These are phyloP conservation scores for Candida suzukii DNA, from an alignment of 805 yeast genomes.

Conservation along the genomic window DNA sequence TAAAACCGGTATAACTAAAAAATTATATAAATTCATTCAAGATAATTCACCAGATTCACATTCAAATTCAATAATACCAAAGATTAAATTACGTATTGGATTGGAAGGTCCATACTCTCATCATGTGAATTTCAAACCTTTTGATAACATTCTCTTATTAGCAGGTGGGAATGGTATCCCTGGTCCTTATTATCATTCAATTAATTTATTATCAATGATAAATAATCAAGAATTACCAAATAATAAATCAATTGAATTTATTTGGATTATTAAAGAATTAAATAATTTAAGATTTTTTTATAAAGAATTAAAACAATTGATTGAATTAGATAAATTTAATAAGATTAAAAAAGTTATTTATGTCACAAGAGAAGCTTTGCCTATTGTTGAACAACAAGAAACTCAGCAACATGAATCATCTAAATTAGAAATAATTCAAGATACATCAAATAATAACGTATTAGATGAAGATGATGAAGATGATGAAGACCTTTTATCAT, in stretches of 20 bases:
- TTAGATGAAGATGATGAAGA: no score
- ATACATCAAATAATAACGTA: no score
- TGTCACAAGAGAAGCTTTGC: conserved; percentile 7
- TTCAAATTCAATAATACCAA: no score
- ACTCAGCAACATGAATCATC: no score
- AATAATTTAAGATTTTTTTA: conserved; percentile 36
- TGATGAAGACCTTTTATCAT: no score
- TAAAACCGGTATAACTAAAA: conserved; percentile 42
- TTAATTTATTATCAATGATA: conserved; percentile 4
- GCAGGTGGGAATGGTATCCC: conserved; percentile 60
- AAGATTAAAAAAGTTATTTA: conserved; percentile 13
- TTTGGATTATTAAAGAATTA: conserved; percentile 38
- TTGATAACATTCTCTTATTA: conserved; percentile 35
- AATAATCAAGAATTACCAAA: no score
- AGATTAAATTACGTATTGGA: conserved; percentile 27
- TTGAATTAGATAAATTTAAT: conserved; percentile 8
- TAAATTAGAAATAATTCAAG: no score
- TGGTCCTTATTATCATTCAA: conserved; percentile 42
- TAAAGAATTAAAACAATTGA: conserved; percentile 27
- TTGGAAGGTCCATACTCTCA: conserved; percentile 56
- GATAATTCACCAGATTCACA: no score
- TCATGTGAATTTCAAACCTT: conserved; percentile 30
- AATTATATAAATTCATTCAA: conserved; percentile 23
- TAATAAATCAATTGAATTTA: conserved; percentile 25
- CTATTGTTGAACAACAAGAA: no score